Evolutionary conservation across 768 basidiomycete genomes (phyloP), one percentile per base, ranked within the genome.

Genomic region (Tephrocybe sp.): DNA sequence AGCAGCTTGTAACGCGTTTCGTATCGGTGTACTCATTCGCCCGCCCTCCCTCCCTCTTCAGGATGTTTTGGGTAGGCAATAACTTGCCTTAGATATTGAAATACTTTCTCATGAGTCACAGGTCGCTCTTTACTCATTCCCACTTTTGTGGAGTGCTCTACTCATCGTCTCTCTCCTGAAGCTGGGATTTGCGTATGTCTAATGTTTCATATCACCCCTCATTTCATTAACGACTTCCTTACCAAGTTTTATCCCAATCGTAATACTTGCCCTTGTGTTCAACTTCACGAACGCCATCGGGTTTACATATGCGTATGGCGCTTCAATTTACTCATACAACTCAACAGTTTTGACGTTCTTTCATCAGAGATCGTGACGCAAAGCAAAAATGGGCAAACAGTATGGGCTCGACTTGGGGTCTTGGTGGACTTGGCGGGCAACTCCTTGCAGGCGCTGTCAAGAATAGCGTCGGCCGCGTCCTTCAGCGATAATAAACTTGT

Each of bases 251-350:
- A 75, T 98, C 54, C 97, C 97, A 7, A 98, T 98, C 58, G 94
- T 98, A 48, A 68, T 86, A 35, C 84, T 99, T 32, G 97, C 97
- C 1, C 76, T 98, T 42, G 89, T 98, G 33, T 98, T 99, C 80
- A 98, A 99, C 67, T 63, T 93, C 45, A 93, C 92, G 8, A 98
- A 98, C 58, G 90, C 87, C n/a, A 75, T 98, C 46, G 96, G 96
- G 10, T 98, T 98, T 73, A 97, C 94, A 43, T 98, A 92, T 63
- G 91, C 89, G 91, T 91, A 67, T 62, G 85, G 75, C 17, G 49
- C 16, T 34, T 45, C 46, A 31, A 48, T 13, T 45, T 47, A n/a
- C n/a, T 40, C 17, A 30, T 35, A 42, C 43, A 4, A 50, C 39
- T 32, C 14, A 12, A 49, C 16, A n/a, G 36, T 36, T 53, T 63